Evolutionary conservation across 331 rosid genomes (phyloP), one percentile per base, ranked within the genome.

Genomic region (Pyrus hybrid): DNA sequence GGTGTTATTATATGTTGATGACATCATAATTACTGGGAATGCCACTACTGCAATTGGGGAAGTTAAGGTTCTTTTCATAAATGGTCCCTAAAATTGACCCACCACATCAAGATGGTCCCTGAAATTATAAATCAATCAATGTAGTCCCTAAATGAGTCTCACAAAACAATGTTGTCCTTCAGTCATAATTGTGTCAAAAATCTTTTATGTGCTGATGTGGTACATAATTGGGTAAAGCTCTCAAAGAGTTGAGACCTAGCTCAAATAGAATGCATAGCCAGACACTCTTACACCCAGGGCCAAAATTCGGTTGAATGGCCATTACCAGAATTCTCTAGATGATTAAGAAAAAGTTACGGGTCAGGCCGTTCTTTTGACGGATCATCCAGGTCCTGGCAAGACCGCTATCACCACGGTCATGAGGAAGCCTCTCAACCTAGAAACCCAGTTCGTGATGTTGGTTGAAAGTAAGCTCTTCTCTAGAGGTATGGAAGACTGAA

Each of bases 321-420:
- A 97, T 96, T 43, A 96, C 92, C 5, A 85, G 86, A 3, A 90
- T 94, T 41, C 95, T 94, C 32, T 96, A 87, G 64, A 94, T 94
- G 97, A 94, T 94, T 9, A 94, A 1, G 99, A 97, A 0, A 94
- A 90, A 73, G 90, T 94, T 51, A 96, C 96, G 0, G 99, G 99
- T 9, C 86, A 96, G 5, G 99, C 92, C 0, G 88, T 94, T 5
- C 90, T 94, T 9, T 63, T 94, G 6, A 97, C 93, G 2, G 96
- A 96, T 0, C 97, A 90, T 54, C 96, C 96, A 0, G 93, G 99
- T 0, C 88, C 96, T 1, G 99, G 96, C 18, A 94, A 94, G 83
- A 90, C 99, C 21, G 99, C 96, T 72, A 94, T 88, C 25, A 97
- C 97, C 4, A 94, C 87, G 97, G 99, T 96, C 20, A 89, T 92